A percentile compares a stretch with the other conserved stretches of the same genome.
Conservation (phyloP, 768 basidiomycete species). For the Termitomyces sp. region DNA sequence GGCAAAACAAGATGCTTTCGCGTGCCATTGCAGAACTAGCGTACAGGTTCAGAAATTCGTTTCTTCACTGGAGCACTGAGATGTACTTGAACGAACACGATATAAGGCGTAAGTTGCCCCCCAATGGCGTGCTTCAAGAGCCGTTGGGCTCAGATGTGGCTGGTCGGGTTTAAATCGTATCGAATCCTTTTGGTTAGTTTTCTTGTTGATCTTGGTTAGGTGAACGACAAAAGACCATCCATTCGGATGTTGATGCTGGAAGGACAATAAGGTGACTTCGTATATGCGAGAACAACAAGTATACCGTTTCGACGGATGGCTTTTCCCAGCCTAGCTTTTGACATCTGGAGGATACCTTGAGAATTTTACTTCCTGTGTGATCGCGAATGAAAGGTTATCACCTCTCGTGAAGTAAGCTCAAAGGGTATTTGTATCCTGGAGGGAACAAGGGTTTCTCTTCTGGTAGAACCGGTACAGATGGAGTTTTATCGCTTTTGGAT, state of each 20-base stretch:
- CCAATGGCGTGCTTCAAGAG: slow-evolving; percentile 86
- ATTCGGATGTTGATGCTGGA: slow-evolving; percentile 42
- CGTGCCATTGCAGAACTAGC: slow-evolving; percentile 71
- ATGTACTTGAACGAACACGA: slow-evolving; percentile 54
- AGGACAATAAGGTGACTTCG: slow-evolving; percentile 6
- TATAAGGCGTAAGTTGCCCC: slow-evolving; percentile 86
- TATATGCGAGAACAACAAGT: slow-evolving; percentile 15
- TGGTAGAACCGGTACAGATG: slow-evolving; percentile 18
- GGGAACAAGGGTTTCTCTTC: slow-evolving; percentile 70
- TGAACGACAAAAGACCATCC: slow-evolving; percentile 67
- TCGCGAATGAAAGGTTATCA: slow-evolving; percentile 18
- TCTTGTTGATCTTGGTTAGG: slow-evolving; percentile 66
- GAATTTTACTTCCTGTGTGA: background rate
- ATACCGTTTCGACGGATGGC: slow-evolving; percentile 73
- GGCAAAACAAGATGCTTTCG: slow-evolving; percentile 77
- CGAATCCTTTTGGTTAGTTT: slow-evolving; percentile 61
- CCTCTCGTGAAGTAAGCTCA: slow-evolving; percentile 79
- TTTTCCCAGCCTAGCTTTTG: slow-evolving; percentile 90
- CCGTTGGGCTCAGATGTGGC: slow-evolving; percentile 59
- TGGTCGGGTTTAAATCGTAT: slow-evolving; percentile 76
- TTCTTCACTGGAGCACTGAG: slow-evolving; percentile 8
- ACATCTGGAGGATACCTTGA: slow-evolving; percentile 45
- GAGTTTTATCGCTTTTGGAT: slow-evolving; percentile 44
- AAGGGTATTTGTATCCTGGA: slow-evolving; percentile 79
- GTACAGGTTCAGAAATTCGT: slow-evolving; percentile 21